Conservation (phyloP, 345 rosid genomes). For the Syzygium grande region DNA sequence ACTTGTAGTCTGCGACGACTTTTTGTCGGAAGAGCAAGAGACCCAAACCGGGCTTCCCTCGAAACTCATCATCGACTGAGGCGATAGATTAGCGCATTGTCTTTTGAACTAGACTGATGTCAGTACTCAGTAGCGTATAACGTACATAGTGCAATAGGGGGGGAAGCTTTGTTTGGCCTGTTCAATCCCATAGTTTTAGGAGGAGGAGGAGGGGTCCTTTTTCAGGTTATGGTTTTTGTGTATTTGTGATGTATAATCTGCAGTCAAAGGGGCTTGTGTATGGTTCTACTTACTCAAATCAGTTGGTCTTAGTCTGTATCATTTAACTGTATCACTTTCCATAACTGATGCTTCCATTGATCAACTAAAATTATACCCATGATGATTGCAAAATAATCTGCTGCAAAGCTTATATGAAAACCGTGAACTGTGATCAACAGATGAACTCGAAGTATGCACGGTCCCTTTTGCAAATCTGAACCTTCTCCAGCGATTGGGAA, state of each 20-base stretch:
- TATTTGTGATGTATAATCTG: not conserved
- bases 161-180: not conserved
- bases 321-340: not conserved
- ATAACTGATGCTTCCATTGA: not conserved
- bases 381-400: not conserved
- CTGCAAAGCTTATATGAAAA: not conserved
- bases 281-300: not conserved
- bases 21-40: slow-evolving; percentile 1
- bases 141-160: not conserved
- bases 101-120: slow-evolving; percentile 3
- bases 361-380: not conserved
- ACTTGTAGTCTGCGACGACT: slow-evolving; percentile 19
- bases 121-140: not conserved
- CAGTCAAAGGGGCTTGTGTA: not conserved
- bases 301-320: not conserved
- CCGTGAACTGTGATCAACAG: not conserved
- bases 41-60: slow-evolving; percentile 19
- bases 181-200: not conserved
- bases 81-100: not conserved
- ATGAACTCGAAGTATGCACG: not conserved
- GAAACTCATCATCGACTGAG: slow-evolving; percentile 12
- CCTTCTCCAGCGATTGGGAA: not conserved
- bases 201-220: not conserved
- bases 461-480: not conserved
- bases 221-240: not conserved